Percentiles rank a stretch among this genome's conserved stretches.
phyloP scores from a whole-genome alignment of 1,139 yeast species.

The Scheffersomyces segobiensis region DNA sequence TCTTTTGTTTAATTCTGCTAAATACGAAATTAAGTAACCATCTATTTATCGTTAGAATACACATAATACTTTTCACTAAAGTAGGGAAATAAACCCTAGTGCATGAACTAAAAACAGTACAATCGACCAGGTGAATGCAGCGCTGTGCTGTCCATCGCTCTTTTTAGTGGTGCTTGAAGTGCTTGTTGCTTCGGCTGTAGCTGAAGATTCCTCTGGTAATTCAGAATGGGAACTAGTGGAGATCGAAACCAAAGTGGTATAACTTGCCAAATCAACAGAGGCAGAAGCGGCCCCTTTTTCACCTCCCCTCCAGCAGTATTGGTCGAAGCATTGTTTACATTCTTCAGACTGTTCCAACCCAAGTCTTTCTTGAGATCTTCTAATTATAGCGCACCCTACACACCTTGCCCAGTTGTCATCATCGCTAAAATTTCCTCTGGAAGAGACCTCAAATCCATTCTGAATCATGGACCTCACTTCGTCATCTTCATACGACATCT shows the following conservation, averaged over 20 bases:
- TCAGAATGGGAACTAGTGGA: neutral
- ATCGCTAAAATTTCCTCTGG: slow-evolving; percentile 35
- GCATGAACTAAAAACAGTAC: neutral
- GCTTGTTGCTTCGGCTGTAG: neutral
- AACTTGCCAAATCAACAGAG: slow-evolving; percentile 7
- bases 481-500: slow-evolving; percentile 38
- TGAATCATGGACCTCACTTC: slow-evolving; percentile 32
- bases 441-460: slow-evolving; percentile 42
- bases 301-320: slow-evolving; percentile 43
- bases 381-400: slow-evolving; percentile 48
- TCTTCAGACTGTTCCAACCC: slow-evolving; percentile 39
- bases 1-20: neutral
- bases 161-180: neutral
- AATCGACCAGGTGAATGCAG: neutral
- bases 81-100: neutral
- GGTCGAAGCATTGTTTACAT: slow-evolving; percentile 38
- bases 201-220: neutral
- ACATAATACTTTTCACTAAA: no score
- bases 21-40: neutral
- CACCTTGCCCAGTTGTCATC: slow-evolving; percentile 43
- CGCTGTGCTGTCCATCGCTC: neutral
- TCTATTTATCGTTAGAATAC: no score
- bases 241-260: neutral
- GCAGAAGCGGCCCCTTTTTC: slow-evolving; percentile 18
- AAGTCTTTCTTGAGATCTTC: slow-evolving; percentile 44